Percentiles rank a stretch among this genome's conserved stretches.
Conservation (phyloP, 2,329 filamentous ascomycete genomes). For the Diaporthe aspalathi region DNA sequence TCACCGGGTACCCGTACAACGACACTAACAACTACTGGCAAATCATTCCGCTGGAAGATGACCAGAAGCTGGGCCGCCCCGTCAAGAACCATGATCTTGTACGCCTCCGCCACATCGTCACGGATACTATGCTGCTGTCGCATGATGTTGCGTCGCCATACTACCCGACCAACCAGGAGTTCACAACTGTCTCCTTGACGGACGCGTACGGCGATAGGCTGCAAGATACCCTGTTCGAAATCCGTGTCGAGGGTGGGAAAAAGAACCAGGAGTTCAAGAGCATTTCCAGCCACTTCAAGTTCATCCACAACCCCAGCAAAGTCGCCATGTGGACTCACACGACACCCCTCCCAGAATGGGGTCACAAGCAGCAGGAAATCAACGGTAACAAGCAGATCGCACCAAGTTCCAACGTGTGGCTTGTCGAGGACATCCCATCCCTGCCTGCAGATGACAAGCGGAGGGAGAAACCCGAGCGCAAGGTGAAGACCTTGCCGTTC, state of each 20-base stretch:
- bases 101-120: conserved; percentile 86
- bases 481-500: conserved; percentile 89
- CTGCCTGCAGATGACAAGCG: conserved; percentile 78
- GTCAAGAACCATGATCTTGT: conserved; percentile 89
- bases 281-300: conserved; percentile 92
- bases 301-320: conserved; percentile 93
- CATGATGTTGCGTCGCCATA: conserved; percentile 98
- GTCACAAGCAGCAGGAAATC: conserved; percentile 96
- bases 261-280: conserved; percentile 86
- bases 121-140: conserved; percentile 86
- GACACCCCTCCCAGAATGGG: conserved; percentile 96
- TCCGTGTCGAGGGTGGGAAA: conserved; percentile 90
- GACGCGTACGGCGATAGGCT: conserved; percentile 79
- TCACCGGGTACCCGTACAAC: conserved; percentile 97
- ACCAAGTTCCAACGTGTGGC: conserved; percentile 93
- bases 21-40: conserved; percentile 99
- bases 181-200: conserved; percentile 82
- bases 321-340: conserved; percentile 99
- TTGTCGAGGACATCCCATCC: conserved; percentile 89
- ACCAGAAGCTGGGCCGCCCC: conserved; percentile 67
- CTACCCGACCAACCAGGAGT: conserved; percentile 98
- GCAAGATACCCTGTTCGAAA: conserved; percentile 93
- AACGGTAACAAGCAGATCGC: conserved; percentile 98
- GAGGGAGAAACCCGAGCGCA: conserved; percentile 77
- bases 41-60: conserved; percentile 77